Conservation (phyloP, 345 rosid species). For the Salix viminalis region DNA sequence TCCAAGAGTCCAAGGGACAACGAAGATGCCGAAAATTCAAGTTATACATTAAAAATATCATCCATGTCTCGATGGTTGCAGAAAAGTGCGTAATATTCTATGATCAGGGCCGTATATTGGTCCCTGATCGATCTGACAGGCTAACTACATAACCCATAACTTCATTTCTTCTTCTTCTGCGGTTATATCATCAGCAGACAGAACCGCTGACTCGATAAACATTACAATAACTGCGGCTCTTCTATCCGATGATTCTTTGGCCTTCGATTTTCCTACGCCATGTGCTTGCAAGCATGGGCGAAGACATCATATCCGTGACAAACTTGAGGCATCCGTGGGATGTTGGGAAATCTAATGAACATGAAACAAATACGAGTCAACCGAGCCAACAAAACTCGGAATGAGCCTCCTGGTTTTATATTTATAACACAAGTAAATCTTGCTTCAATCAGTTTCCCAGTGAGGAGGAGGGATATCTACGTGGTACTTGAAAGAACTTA, state of each 20-base stretch:
- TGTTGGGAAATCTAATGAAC: neutral
- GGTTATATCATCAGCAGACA: neutral
- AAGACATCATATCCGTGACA: neutral
- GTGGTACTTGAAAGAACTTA: too few relatives aligned
- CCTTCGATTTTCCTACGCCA: neutral
- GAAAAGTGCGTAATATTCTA: neutral
- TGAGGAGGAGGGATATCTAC: too few relatives aligned
- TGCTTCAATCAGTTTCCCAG: too few relatives aligned
- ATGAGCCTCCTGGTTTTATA: too few relatives aligned
- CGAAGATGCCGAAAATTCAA: constrained; percentile 11
- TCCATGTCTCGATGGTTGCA: neutral
- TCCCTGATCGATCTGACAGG: constrained; percentile 5
- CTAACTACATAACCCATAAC: neutral
- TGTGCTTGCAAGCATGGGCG: constrained; percentile 8
- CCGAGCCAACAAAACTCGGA: too few relatives aligned
- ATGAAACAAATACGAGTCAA: neutral
- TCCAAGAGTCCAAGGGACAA: neutral
- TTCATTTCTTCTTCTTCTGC: neutral
- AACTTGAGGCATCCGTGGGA: neutral
- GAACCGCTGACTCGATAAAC: neutral
- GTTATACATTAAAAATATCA: neutral
- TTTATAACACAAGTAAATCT: too few relatives aligned
- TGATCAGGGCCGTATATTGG: neutral
- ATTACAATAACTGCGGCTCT: neutral
- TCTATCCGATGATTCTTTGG: neutral